Evolutionary conservation across 352 stramenopile species (phyloP).

Genomic region (Aphanomyces euteiches): DNA sequence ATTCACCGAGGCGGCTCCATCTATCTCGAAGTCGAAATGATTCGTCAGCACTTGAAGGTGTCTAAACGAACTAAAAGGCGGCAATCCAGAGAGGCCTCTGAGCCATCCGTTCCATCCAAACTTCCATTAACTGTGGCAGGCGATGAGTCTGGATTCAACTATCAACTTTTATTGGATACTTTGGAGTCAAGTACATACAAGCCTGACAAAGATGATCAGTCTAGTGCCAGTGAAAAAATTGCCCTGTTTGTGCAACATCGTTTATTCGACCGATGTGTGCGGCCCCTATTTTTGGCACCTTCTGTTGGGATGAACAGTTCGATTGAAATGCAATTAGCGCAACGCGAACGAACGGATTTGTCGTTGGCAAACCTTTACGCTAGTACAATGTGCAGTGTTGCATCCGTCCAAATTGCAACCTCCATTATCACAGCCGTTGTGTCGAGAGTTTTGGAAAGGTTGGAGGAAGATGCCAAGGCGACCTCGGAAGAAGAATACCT

Average conservation of each 20-base stretch:
- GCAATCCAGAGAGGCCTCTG: slow-evolving; percentile 35
- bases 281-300: slow-evolving; percentile 12
- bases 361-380: slow-evolving; percentile 75
- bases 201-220: slow-evolving; percentile 41
- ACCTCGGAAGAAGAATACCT: slow-evolving; percentile 51
- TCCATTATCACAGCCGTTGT: slow-evolving; percentile 74
- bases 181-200: background rate
- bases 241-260: slow-evolving; percentile 11
- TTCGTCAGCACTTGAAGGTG: slow-evolving; percentile 77
- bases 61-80: slow-evolving; percentile 52
- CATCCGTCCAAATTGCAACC: slow-evolving; percentile 41
- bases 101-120: slow-evolving; percentile 42
- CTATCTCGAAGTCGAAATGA: slow-evolving; percentile 85
- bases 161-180: background rate
- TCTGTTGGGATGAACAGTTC: background rate
- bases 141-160: slow-evolving; percentile 18
- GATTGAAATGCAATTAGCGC: slow-evolving; percentile 45
- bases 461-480: slow-evolving; percentile 79
- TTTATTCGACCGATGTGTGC: slow-evolving; percentile 12
- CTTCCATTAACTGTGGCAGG: slow-evolving; percentile 7
- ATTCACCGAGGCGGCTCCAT: slow-evolving; percentile 79
- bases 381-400: slow-evolving; percentile 49
- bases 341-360: slow-evolving; percentile 58
- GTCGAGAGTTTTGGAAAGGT: slow-evolving; percentile 69
- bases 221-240: slow-evolving; percentile 30